Evolutionary conservation across 495 filamentous ascomycete genomes (phyloP).

Genomic region (Parachaetomium inaequale): DNA sequence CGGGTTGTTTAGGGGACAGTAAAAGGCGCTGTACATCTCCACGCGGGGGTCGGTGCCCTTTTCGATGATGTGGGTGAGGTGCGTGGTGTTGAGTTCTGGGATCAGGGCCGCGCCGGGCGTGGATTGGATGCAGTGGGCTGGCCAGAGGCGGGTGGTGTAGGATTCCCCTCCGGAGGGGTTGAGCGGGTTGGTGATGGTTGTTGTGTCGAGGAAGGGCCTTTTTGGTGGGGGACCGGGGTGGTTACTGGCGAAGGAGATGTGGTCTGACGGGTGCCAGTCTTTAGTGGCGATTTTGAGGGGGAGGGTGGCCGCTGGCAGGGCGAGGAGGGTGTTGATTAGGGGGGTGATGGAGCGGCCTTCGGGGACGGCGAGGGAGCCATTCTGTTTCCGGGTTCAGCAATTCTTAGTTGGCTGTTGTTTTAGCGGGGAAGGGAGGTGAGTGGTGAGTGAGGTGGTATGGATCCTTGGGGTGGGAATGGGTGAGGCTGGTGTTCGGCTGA

Average conservation of each 20-base stretch:
- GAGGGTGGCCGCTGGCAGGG: slow-evolving; percentile 57
- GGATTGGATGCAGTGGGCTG: slow-evolving; percentile 77
- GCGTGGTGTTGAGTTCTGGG: slow-evolving; percentile 61
- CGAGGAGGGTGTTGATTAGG: slow-evolving; percentile 71
- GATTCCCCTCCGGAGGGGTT: slow-evolving; percentile 60
- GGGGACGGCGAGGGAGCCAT: slow-evolving; percentile 75
- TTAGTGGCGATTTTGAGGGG: slow-evolving; percentile 72
- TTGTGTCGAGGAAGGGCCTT: slow-evolving; percentile 59
- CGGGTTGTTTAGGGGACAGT: slow-evolving; percentile 58
- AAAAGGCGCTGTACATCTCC: slow-evolving; percentile 93
- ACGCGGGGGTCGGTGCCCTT: slow-evolving; percentile 72
- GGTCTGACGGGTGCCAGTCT: slow-evolving; percentile 80
- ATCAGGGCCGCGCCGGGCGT: slow-evolving; percentile 72
- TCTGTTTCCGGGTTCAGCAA: slow-evolving; percentile 53
- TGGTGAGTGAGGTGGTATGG: background rate
- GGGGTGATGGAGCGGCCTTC: slow-evolving; percentile 66
- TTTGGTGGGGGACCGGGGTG: slow-evolving; percentile 58
- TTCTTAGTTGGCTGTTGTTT: background rate
- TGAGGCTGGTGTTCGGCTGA: background rate
- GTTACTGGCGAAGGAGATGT: slow-evolving; percentile 87
- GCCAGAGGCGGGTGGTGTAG: slow-evolving; percentile 75
- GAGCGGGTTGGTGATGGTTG: slow-evolving; percentile 64
- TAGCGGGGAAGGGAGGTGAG: background rate
- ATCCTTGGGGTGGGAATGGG: background rate
- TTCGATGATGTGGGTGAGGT: slow-evolving; percentile 61